Base-by-base conservation (phyloP, 176 grass and related monocot genomes). In the Ensete ventricosum region DNA sequence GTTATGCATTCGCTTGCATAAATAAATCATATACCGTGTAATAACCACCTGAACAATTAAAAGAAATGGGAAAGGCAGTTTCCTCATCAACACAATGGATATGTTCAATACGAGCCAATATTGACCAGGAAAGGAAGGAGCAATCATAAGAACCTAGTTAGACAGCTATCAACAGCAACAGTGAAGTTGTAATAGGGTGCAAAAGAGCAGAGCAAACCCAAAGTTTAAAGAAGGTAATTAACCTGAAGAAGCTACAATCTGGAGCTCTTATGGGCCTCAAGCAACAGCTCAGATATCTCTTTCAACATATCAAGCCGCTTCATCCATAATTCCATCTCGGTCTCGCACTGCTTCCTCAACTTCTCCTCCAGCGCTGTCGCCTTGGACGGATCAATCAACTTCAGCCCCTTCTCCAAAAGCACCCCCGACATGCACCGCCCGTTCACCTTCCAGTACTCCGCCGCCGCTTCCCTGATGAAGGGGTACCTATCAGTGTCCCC, bases 201-300 rank as follows among this genome's bases (percentile, higher is more conserved):
- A 17, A 60, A 60, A 20, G 57, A 60, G 57, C 17, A 60, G 57
- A 14, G 17, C 17, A 16, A 16, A 17, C 55, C 13, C 55, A 60
- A 20, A 8, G 57, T 60, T 60, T 20, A 19, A 8, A 60, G 57
- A 26, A 34, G 11, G 6, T 48, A 68, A 52, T 71, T 71, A 11
- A 71, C 68, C 68, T 71, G 48, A 71, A 71, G 24, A n/a, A 49
- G 50, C 68, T 71, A 71, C 68, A 52, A 71, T n/a, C n/a, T 22
- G 68, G 68, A 51, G 34, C 48, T 11, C 67, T 50, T 48, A 9
- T 50, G 27, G 13, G 67, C 67, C 14, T 19, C 27, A 43, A 50
- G 9, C 34, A 71, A 21, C 1, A 71, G 43, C 68, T 71, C 10
- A 21, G 48, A 71, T 21, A 71, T 71, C 50, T 71, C 68, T 51